Conservation (phyloP, 169 alveolate species). For the Plasmodium ovale region DNA sequence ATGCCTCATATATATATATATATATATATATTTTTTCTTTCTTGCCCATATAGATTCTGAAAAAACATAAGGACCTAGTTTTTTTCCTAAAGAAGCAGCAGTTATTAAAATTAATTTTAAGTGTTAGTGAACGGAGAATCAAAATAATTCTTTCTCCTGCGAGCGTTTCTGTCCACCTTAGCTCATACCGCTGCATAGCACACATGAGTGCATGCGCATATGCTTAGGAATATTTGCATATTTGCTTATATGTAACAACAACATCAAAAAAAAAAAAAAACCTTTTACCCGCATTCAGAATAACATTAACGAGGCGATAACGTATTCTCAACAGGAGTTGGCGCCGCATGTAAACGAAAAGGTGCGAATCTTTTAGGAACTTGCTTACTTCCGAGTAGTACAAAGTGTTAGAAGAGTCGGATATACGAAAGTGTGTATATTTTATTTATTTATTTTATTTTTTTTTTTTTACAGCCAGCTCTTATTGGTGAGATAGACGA, state of each 20-base stretch:
- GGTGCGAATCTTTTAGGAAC: conserved; percentile 26
- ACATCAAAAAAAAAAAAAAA: no score
- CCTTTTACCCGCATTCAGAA: conserved; percentile 24
- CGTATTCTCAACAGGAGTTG: conserved; percentile 71
- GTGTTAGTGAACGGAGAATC: conserved; percentile 14
- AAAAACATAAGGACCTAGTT: conserved; percentile 66
- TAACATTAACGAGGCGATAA: conserved; percentile 71
- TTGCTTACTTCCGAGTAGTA: neutral
- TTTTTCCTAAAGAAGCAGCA: conserved; percentile 70
- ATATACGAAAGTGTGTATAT: neutral
- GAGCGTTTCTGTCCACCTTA: no score
- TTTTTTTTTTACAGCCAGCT: conserved; percentile 55
- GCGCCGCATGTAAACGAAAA: conserved; percentile 74
- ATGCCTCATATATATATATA: neutral
- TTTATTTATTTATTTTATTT: conserved; percentile 5
- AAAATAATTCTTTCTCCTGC: neutral
- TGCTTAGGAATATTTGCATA: neutral
- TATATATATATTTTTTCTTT: conserved; percentile 7
- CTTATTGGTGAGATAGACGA: conserved; percentile 76
- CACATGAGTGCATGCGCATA: neutral
- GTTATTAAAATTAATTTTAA: conserved; percentile 59
- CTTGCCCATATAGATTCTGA: conserved; percentile 36
- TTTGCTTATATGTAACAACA: no score
- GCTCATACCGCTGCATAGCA: no score
- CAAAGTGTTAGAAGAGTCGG: neutral